These are phyloP conservation scores for Strigomonas culicis DNA, from an alignment of 208 protist species.

Conservation along the genomic window DNA sequence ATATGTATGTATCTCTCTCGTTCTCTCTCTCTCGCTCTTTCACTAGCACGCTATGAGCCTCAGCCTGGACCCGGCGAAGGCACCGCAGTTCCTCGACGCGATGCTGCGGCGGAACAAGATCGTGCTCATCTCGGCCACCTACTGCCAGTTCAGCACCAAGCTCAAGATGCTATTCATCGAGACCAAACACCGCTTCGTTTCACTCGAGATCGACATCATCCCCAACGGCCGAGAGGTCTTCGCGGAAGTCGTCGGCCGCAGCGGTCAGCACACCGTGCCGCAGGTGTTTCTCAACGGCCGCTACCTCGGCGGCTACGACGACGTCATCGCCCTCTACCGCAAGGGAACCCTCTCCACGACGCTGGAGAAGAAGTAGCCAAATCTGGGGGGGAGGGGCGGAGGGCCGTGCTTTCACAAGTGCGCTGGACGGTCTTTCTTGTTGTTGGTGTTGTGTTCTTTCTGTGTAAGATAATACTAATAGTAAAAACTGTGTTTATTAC, in stretches of 20 bases:
- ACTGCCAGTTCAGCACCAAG: constrained; percentile 83
- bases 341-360: constrained; percentile 46
- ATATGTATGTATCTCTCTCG: not conserved
- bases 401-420: too few relatives aligned
- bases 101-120: constrained; percentile 77
- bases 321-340: constrained; percentile 65
- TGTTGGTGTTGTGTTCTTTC: not conserved
- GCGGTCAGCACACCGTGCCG: constrained; percentile 74
- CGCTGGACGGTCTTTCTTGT: too few relatives aligned
- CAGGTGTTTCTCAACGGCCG: constrained; percentile 80
- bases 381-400: not conserved
- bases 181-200: constrained; percentile 77
- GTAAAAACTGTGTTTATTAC: not conserved
- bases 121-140: constrained; percentile 86
- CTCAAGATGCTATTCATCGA: constrained; percentile 84
- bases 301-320: constrained; percentile 85
- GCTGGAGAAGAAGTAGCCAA: constrained; percentile 41
- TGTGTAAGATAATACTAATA: not conserved
- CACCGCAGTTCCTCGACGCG: constrained; percentile 72
- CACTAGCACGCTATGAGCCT: constrained; percentile 49
- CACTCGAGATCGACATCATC: constrained; percentile 87
- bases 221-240: constrained; percentile 84
- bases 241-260: constrained; percentile 62
- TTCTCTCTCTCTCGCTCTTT: constrained; percentile 10
- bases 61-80: constrained; percentile 55